Conservation (phyloP, 805 yeast genomes). For the Suhomyces faveliae region DNA sequence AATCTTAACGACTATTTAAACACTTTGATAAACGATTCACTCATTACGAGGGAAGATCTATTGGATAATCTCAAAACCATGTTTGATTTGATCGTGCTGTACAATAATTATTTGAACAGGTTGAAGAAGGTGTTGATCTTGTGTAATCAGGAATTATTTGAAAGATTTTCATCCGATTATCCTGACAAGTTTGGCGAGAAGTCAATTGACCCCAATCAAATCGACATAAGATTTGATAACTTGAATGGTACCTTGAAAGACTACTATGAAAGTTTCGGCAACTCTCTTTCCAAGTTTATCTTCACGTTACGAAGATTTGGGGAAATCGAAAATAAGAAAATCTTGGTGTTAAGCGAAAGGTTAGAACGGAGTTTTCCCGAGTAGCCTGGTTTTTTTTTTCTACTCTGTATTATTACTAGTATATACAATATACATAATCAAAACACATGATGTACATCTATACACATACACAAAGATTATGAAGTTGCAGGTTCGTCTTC, state of each 20-base stretch:
- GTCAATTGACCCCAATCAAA: slow-evolving; percentile 38
- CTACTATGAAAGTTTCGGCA: slow-evolving; percentile 45
- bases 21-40: slow-evolving; percentile 61
- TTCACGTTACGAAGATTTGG: slow-evolving; percentile 47
- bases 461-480: neutral
- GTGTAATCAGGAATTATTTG: slow-evolving; percentile 47
- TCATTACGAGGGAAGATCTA: slow-evolving; percentile 59
- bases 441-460: neutral
- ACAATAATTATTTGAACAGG: slow-evolving; percentile 49
- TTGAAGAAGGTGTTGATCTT: slow-evolving; percentile 53
- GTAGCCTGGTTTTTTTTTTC: neutral
- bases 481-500: slow-evolving; percentile 29
- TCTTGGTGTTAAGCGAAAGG: slow-evolving; percentile 42
- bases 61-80: slow-evolving; percentile 46
- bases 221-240: slow-evolving; percentile 39
- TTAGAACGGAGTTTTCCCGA: slow-evolving; percentile 39
- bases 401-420: slow-evolving; percentile 3
- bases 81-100: slow-evolving; percentile 47
- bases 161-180: slow-evolving; percentile 29
- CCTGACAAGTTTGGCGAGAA: slow-evolving; percentile 40
- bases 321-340: slow-evolving; percentile 48
- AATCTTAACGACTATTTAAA: slow-evolving; percentile 58
- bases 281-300: slow-evolving; percentile 45
- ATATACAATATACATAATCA: neutral
- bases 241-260: slow-evolving; percentile 41